Evolutionary conservation across 169 alveolate genomes (phyloP), one percentile per base, ranked within the genome.

Genomic region (Besnoitia besnoiti): DNA sequence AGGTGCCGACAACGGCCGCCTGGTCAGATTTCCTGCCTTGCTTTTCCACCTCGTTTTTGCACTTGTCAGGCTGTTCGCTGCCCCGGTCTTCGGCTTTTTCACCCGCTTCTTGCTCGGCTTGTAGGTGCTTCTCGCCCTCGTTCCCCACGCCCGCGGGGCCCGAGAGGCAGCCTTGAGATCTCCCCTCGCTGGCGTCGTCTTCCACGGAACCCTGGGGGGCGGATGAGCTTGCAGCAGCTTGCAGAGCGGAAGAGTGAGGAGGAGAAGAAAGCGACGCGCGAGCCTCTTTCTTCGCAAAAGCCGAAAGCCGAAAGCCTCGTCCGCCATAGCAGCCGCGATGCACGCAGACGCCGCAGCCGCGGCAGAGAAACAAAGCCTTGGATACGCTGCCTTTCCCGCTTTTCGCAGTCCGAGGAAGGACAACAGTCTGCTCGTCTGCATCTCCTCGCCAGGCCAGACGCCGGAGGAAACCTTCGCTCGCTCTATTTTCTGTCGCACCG

Each of bases 261-360:
- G 40, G 37, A n/a, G 76, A 19, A n/a, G 40, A 24, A 67, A 67
- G 76, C 37, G 76, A 33, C 40, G 21, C 42, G 80, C 33, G 14
- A 42, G 33, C 55, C 55, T 7, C 87, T 19, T 24, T 55, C 87
- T 0, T 55, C 87, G 87, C 40, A 77, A 35, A 51, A 77, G 33
- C 8, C 87, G 59, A n/a, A 40, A 42, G 33, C 55, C 55, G n/a
- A n/a, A 40, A 42, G 33, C 55, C 55, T 7, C 87, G 49, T 24
- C 87, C 87, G 1, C 87, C 87, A 55, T 77, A 77, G 55, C 87
- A 77, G 33, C 8, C 87, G 59, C 87, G 87, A 27, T 77, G 87
- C 55, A 77, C 87, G 59, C 87, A 42, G 10, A 77, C 87, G 14
- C 87, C 87, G 30, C 87, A 77, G 10, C 87, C 87, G 1, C 87